A percentile compares a stretch with the other conserved stretches of the same genome.
Conservation (phyloP, 2,329 filamentous ascomycete species). For the Rutstroemia sp. region DNA sequence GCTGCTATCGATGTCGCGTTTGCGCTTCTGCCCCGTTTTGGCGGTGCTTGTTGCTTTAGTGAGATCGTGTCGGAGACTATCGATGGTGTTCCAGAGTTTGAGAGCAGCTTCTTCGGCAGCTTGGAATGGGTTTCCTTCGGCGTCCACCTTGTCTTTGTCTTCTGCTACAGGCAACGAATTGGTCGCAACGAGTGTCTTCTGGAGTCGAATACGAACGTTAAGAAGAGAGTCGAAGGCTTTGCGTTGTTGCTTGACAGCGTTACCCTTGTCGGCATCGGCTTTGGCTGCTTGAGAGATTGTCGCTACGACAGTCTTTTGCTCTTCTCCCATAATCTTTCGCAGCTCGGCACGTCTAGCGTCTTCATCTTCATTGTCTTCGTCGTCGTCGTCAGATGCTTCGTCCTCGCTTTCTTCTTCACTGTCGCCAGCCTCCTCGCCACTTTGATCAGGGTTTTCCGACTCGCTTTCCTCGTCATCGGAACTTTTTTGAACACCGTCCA, state of each 20-base stretch:
- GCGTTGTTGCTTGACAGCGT: conserved; percentile 78
- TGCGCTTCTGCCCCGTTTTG: conserved; percentile 52
- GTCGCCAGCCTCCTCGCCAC: conserved; percentile 23
- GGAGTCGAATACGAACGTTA: conserved; percentile 84
- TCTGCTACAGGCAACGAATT: conserved; percentile 59
- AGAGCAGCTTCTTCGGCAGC: conserved; percentile 82
- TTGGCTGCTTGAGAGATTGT: conserved; percentile 56
- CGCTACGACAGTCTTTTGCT: conserved; percentile 58
- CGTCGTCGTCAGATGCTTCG: conserved; percentile 16
- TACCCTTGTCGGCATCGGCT: conserved; percentile 76
- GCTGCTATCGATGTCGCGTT: conserved; percentile 43
- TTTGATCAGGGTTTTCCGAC: conserved; percentile 27
- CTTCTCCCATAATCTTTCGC: conserved; percentile 58
- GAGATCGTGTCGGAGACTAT: conserved; percentile 58
- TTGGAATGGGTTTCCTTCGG: conserved; percentile 46
- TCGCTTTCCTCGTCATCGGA: conserved; percentile 25
- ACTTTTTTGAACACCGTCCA: conserved; percentile 28
- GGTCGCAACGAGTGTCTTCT: conserved; percentile 78
- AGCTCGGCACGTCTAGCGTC: conserved; percentile 46
- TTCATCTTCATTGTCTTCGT: conserved; percentile 26
- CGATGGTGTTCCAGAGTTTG: conserved; percentile 75
- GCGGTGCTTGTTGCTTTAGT: conserved; percentile 38
- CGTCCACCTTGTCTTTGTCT: conserved; percentile 34
- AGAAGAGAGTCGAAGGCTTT: conserved; percentile 81
- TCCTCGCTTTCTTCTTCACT: conserved; percentile 31